phyloP scores from a whole-genome alignment of 2,329 filamentous ascomycete species.

The Calcarisporium arbuscula region DNA sequence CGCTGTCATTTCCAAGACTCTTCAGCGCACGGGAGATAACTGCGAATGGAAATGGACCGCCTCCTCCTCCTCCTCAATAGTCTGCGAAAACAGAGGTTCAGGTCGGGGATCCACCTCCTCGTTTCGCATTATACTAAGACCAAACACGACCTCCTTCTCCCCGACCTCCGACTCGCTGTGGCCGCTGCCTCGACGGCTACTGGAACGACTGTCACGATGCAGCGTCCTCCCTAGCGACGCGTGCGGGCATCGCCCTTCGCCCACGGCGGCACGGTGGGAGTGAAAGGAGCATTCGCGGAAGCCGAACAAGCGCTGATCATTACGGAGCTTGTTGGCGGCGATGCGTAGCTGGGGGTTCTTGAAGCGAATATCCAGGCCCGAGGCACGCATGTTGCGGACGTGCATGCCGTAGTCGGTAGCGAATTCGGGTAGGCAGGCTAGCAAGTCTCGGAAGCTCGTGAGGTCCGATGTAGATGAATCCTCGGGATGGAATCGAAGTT shows the following conservation, averaged over 20 bases:
- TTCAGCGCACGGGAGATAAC: no score
- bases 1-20: no score
- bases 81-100: no score
- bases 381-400: slow-evolving; percentile 44
- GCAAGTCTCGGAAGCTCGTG: slow-evolving; percentile 34
- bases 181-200: no score
- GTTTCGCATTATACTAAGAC: no score
- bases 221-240: slow-evolving; percentile 12
- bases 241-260: slow-evolving; percentile 49
- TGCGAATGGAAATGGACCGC: no score
- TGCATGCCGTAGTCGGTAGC: slow-evolving; percentile 45
- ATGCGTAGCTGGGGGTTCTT: slow-evolving; percentile 57
- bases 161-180: no score
- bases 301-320: slow-evolving; percentile 52
- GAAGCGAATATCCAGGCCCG: slow-evolving; percentile 44
- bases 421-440: slow-evolving; percentile 40
- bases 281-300: slow-evolving; percentile 57
- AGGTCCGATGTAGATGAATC: slow-evolving; percentile 21
- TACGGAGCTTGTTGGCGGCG: slow-evolving; percentile 47
- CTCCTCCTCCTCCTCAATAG: no score
- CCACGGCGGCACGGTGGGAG: slow-evolving; percentile 48
- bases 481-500: slow-evolving; percentile 21
- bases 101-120: no score
- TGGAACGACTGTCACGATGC: background rate
- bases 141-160: no score